These are phyloP conservation scores for Thalia dealbata DNA, from an alignment of 176 grass and related monocot species.

Conservation along the genomic window DNA sequence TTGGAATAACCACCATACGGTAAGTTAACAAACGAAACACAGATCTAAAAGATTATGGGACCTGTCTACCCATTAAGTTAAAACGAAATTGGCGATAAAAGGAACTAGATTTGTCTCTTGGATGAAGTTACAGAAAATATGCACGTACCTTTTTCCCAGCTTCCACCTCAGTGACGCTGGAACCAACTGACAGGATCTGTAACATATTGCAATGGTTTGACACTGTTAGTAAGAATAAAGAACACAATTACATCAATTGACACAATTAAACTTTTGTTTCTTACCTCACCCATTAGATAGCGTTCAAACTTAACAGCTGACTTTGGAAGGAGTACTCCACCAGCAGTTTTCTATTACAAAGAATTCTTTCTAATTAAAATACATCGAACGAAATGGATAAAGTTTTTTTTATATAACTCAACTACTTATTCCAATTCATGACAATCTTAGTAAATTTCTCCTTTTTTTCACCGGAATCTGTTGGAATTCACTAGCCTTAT, in stretches of 20 bases:
- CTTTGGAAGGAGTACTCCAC: slow-evolving; percentile 78
- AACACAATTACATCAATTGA: not conserved
- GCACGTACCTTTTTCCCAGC: slow-evolving; percentile 73
- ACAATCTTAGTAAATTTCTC: not conserved
- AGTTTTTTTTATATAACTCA: not conserved
- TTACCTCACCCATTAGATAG: slow-evolving; percentile 95
- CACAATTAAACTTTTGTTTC: not conserved
- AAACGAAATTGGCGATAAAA: not conserved
- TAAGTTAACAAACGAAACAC: not conserved
- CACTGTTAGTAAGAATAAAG: not conserved
- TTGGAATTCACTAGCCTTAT: not conserved
- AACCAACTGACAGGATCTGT: slow-evolving; percentile 79
- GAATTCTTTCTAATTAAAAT: not conserved
- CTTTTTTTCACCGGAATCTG: not conserved
- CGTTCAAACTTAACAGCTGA: slow-evolving; percentile 96
- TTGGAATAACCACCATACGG: not conserved
- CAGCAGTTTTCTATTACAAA: slow-evolving; percentile 73
- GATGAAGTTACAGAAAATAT: not conserved
- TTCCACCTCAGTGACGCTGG: slow-evolving; percentile 67
- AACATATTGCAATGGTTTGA: not conserved
- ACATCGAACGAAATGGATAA: not conserved
- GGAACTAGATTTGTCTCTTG: not conserved
- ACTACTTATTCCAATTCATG: no score
- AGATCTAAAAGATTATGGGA: not conserved
- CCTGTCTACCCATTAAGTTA: not conserved